phyloP scores from a whole-genome alignment of 441 rosid genomes.

The Aquilaria agallochum region DNA sequence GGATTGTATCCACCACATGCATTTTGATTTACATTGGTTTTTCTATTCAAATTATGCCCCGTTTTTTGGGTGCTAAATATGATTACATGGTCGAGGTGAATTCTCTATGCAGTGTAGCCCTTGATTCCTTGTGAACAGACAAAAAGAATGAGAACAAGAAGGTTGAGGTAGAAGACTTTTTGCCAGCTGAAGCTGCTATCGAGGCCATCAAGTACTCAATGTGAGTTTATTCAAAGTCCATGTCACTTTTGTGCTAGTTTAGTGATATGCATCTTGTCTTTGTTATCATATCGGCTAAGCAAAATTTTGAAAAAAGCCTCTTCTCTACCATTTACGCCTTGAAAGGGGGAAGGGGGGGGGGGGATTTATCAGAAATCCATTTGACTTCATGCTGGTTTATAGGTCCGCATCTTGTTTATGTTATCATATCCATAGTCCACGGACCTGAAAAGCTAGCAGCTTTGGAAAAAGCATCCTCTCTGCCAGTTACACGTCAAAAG shows the following conservation, averaged over 20 bases:
- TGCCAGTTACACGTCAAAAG: no score
- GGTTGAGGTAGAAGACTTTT: conserved; percentile 86
- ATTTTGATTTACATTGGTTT: conserved; percentile 1
- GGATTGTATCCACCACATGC: conserved; percentile 72
- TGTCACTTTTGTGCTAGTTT: neutral
- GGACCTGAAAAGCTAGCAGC: no score
- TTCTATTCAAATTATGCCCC: neutral
- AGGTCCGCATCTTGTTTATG: neutral
- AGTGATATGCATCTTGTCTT: no score
- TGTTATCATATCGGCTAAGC: neutral
- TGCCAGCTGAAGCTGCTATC: conserved; percentile 75
- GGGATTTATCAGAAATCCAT: no score
- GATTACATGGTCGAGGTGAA: neutral
- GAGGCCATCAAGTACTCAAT: conserved; percentile 86
- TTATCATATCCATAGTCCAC: no score
- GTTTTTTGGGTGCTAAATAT: neutral
- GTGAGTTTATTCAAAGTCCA: conserved; percentile 34
- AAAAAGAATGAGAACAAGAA: conserved; percentile 99
- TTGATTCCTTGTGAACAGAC: conserved; percentile 44
- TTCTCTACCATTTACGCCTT: no score
- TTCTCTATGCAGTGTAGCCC: conserved; percentile 14
- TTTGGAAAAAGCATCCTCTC: no score
- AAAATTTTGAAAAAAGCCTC: no score
- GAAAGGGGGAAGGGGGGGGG: no score
- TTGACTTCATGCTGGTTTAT: neutral